Evolutionary conservation across 345 rosid species (phyloP).

Genomic region (Balakata baccata): DNA sequence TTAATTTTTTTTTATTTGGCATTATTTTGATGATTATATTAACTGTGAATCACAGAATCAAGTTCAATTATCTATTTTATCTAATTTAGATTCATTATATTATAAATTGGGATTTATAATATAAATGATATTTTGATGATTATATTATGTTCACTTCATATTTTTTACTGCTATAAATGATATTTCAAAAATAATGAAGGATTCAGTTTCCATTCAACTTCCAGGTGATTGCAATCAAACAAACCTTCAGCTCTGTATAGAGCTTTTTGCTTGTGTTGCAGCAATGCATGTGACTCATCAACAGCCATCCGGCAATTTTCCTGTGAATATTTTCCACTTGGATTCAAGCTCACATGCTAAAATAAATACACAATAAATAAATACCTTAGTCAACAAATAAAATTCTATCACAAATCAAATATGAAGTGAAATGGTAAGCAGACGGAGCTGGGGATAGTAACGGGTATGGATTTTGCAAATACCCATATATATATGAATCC

Average conservation of each 20-base stretch:
- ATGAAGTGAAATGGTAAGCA: not conserved
- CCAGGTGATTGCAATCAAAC: slow-evolving; percentile 40
- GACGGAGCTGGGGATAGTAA: too few species aligned
- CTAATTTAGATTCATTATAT: too few species aligned
- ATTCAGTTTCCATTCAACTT: slow-evolving; percentile 45
- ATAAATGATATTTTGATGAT: too few species aligned
- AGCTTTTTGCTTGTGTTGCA: slow-evolving; percentile 48
- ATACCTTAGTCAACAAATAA: not conserved
- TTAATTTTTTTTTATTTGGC: too few species aligned
- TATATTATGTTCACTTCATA: too few species aligned
- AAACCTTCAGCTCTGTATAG: slow-evolving; percentile 34
- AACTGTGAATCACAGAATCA: too few species aligned
- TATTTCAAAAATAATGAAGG: slow-evolving; percentile 21
- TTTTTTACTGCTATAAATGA: too few species aligned
- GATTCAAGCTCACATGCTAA: slow-evolving; percentile 52
- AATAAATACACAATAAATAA: not conserved
- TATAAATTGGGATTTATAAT: too few species aligned
- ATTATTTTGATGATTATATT: too few species aligned
- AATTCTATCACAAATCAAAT: not conserved
- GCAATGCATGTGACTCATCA: slow-evolving; percentile 29
- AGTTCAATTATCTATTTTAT: too few species aligned
- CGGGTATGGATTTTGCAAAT: too few species aligned
- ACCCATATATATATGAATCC: too few species aligned
- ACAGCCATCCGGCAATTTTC: slow-evolving; percentile 39
- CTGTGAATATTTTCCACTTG: slow-evolving; percentile 51